Evolutionary conservation across 495 filamentous ascomycete species (phyloP).

Genomic region (Stereocaulon alpinum): DNA sequence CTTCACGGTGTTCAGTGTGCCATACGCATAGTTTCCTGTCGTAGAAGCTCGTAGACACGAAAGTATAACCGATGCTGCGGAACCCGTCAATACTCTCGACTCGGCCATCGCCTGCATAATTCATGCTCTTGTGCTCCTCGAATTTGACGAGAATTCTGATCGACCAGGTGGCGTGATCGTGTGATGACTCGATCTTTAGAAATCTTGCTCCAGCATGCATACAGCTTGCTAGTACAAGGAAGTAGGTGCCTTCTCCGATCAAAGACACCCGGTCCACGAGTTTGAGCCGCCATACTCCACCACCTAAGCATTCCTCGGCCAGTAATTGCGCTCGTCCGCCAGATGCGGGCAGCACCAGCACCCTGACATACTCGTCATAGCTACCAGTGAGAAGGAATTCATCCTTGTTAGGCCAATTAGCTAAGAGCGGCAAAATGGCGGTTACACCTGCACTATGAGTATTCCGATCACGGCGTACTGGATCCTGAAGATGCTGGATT

Average conservation of each 20-base stretch:
- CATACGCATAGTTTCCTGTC: conserved; percentile 75
- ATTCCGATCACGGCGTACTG: conserved; percentile 32
- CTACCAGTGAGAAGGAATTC: conserved; percentile 71
- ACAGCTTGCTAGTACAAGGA: conserved; percentile 70
- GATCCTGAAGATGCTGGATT: conserved; percentile 23
- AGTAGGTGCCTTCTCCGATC: conserved; percentile 11
- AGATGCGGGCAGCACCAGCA: conserved; percentile 41
- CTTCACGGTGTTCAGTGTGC: conserved; percentile 26
- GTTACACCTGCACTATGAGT: conserved; percentile 80
- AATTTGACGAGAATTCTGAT: conserved; percentile 63
- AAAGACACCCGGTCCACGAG: not conserved
- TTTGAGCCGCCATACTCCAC: conserved; percentile 78
- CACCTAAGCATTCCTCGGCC: conserved; percentile 58
- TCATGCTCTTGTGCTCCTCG: conserved; percentile 89
- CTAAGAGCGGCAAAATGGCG: conserved; percentile 54
- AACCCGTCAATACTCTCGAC: conserved; percentile 22
- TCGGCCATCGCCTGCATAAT: conserved; percentile 74
- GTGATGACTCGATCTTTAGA: conserved; percentile 39
- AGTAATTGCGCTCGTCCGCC: conserved; percentile 35
- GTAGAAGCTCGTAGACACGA: conserved; percentile 84
- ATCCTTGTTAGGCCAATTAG: conserved; percentile 25
- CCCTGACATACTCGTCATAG: conserved; percentile 77
- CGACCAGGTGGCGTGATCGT: conserved; percentile 36
- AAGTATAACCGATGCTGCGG: conserved; percentile 22
- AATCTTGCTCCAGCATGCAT: conserved; percentile 82